Evolutionary conservation across 345 rosid genomes (phyloP).

Genomic region (Pistacia vera): DNA sequence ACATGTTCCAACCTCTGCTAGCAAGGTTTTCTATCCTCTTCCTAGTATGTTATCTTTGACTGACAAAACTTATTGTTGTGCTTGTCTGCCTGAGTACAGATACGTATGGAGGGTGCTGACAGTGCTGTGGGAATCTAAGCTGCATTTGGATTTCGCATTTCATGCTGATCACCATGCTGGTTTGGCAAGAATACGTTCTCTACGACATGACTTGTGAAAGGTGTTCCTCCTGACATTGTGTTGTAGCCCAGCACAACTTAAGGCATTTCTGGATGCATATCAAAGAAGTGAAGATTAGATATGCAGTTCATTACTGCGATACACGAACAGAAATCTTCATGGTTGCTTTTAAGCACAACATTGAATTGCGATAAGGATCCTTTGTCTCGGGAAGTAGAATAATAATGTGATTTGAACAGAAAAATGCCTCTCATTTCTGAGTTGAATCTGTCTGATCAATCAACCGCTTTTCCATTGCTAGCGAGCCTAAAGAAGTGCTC

Average conservation of each 20-base stretch:
- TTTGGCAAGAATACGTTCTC: slow-evolving; percentile 81
- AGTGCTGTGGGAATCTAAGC: slow-evolving; percentile 57
- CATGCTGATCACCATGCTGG: slow-evolving; percentile 96
- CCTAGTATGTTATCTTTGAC: background rate
- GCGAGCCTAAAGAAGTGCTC: slow-evolving; percentile 61
- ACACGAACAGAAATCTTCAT: slow-evolving; percentile 59
- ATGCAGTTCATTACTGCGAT: slow-evolving; percentile 88
- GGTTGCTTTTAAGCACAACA: slow-evolving; percentile 48
- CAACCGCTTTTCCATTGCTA: slow-evolving; percentile 43
- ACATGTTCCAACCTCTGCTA: background rate
- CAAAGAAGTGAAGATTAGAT: slow-evolving; percentile 86
- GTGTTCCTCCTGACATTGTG: slow-evolving; percentile 66
- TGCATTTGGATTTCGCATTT: slow-evolving; percentile 94
- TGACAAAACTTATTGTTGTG: background rate
- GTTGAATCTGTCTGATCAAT: slow-evolving; percentile 53
- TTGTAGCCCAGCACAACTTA: slow-evolving; percentile 76
- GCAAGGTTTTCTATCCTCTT: background rate
- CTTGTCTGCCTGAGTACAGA: slow-evolving; percentile 32
- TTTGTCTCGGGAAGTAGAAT: slow-evolving; percentile 28
- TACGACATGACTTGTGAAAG: slow-evolving; percentile 72
- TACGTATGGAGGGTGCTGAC: slow-evolving; percentile 77
- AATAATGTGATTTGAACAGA: slow-evolving; percentile 43
- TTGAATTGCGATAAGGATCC: slow-evolving; percentile 27
- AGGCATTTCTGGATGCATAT: slow-evolving; percentile 80
- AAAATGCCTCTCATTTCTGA: slow-evolving; percentile 72